Evolutionary conservation across 2,329 filamentous ascomycete species (phyloP).

Genomic region (Metarhizium sp.): DNA sequence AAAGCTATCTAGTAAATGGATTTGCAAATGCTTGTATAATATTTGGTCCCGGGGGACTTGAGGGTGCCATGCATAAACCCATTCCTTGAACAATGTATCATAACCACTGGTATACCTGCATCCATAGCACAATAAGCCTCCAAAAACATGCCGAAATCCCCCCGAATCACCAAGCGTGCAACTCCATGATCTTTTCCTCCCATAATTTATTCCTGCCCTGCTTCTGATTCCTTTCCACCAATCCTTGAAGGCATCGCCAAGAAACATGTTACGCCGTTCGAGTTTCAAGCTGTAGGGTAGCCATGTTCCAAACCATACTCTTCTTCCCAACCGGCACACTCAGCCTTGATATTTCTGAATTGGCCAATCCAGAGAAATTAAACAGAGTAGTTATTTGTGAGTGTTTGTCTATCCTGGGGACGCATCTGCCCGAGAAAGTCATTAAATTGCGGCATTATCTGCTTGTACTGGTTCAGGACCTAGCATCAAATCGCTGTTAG

Average conservation of each 20-base stretch:
- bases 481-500: conserved; percentile 14
- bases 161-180: neutral
- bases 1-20: conserved; percentile 5
- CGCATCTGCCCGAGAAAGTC: conserved; percentile 44
- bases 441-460: conserved; percentile 50
- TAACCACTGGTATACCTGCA: conserved; percentile 3
- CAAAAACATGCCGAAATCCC: neutral
- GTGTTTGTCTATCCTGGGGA: conserved; percentile 37
- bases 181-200: neutral
- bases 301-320: neutral
- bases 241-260: neutral
- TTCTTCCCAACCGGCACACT: neutral
- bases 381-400: conserved; percentile 39
- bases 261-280: neutral
- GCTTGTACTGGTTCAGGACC: conserved; percentile 46
- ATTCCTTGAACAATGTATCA: conserved; percentile 1
- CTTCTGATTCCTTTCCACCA: neutral
- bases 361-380: conserved; percentile 11
- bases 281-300: neutral
- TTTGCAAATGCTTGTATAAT: conserved; percentile 1
- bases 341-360: neutral
- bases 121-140: conserved; percentile 1
- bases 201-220: neutral
- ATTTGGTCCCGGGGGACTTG: neutral
- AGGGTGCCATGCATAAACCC: conserved; percentile 1